Evolutionary conservation across 805 yeast genomes (phyloP), one percentile per base, ranked within the genome.

Genomic region (Candida chauliodis): DNA sequence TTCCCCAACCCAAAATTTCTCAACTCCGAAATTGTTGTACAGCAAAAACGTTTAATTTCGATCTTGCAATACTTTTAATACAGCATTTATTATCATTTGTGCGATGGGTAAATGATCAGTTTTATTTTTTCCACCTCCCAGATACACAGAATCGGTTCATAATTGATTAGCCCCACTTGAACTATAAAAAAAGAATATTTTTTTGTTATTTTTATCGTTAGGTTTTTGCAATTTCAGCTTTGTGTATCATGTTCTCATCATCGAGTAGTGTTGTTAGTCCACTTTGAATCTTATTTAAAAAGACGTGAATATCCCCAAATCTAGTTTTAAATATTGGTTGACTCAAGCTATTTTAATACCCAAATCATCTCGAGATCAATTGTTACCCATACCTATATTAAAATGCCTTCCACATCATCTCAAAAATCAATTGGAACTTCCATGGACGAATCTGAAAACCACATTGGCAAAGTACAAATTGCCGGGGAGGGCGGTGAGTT

Each of bases 401-500:
- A 17, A 38, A 28, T 38, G 36, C 36, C 36, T 27, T 40, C 39
- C 5, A 40, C 39, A 11, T 40, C 36, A 15, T 36, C 44, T 9
- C 41, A 41, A 32, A 41, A 41, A 30, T 37, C 44, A 7, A 21
- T 17, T 13, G 19, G 10, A 4, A 19, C 36, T 13, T 37, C 44
- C 3, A 16, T 28, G 4, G 32, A 31, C 21, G 41, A 32, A 4
- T 8, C 14, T 2, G 30, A 28, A n/a, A 30, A 25, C 14, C 41
- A 34, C 9, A 7, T 36, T 10, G 36, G 41, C 4, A 37, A 25
- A 25, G 30, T 41, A 15, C 36, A 41, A 21, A 33, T 41, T 22
- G 36, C 59, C 8, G 69, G 68, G 3, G 63, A 53, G 1, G 49
- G 53, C 19, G 54, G 59, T n/a, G 67, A 65, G 36, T 64, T 45